Evolutionary conservation across 352 stramenopile species (phyloP).

Genomic region (Globisporangium alternatum): DNA sequence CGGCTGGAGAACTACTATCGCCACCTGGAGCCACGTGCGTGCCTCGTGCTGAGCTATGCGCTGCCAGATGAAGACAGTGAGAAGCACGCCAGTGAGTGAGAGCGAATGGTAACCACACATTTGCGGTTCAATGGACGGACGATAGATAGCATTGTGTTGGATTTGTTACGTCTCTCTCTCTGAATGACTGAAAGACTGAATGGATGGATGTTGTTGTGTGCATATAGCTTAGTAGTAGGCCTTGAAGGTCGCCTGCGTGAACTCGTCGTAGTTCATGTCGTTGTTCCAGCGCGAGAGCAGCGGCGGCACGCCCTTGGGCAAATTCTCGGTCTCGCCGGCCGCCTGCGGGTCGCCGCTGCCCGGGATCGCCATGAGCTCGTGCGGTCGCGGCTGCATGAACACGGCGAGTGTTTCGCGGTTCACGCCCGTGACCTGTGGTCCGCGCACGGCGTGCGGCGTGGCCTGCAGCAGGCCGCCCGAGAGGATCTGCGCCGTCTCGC

Average conservation of each 20-base stretch:
- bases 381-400: slow-evolving; percentile 95
- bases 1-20: slow-evolving; percentile 66
- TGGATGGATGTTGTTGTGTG: background rate
- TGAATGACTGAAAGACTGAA: background rate
- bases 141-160: slow-evolving; percentile 8
- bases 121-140: background rate
- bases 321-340: slow-evolving; percentile 64
- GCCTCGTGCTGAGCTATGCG: slow-evolving; percentile 42
- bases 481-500: slow-evolving; percentile 95
- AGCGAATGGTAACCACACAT: background rate
- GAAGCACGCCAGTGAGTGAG: background rate
- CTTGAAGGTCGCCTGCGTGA: slow-evolving; percentile 88
- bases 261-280: slow-evolving; percentile 90
- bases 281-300: slow-evolving; percentile 86
- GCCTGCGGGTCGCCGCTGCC: slow-evolving; percentile 31
- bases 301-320: slow-evolving; percentile 77
- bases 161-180: background rate
- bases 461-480: slow-evolving; percentile 90
- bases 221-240: slow-evolving; percentile 77
- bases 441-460: slow-evolving; percentile 90
- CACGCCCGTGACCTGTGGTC: slow-evolving; percentile 63
- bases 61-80: slow-evolving; percentile 13
- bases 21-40: slow-evolving; percentile 47
- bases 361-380: slow-evolving; percentile 81
- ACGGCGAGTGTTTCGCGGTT: slow-evolving; percentile 94